phyloP scores from a whole-genome alignment of 2,329 filamentous ascomycete genomes.

The Sarocladiaceae sp. region DNA sequence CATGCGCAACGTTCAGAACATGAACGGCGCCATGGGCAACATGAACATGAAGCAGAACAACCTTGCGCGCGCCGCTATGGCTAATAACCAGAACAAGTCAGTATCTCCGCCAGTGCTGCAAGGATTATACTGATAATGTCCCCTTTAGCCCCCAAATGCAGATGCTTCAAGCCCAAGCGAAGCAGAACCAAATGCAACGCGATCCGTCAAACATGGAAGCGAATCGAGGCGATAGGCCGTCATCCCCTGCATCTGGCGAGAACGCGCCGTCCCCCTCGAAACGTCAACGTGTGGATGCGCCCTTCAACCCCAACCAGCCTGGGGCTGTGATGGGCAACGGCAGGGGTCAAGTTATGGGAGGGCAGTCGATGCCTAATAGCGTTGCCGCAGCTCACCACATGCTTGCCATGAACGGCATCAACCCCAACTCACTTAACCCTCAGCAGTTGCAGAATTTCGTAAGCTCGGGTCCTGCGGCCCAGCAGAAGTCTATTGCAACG shows the following conservation, averaged over 20 bases:
- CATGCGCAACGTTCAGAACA: slow-evolving; percentile 61
- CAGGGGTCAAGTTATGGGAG: slow-evolving; percentile 62
- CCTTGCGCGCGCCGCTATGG: slow-evolving; percentile 69
- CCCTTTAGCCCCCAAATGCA: slow-evolving; percentile 59
- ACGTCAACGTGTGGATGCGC: slow-evolving; percentile 68
- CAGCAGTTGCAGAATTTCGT: slow-evolving; percentile 66
- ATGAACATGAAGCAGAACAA: slow-evolving; percentile 54
- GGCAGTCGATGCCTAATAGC: slow-evolving; percentile 57
- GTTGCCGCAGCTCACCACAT: slow-evolving; percentile 51
- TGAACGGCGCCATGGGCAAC: slow-evolving; percentile 38
- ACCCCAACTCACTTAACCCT: slow-evolving; percentile 64
- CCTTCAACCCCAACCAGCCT: slow-evolving; percentile 65
- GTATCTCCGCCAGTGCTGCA: slow-evolving; percentile 24
- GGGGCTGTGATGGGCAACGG: slow-evolving; percentile 66
- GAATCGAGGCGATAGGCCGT: slow-evolving; percentile 65
- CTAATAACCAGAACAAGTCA: slow-evolving; percentile 69
- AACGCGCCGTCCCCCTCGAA: slow-evolving; percentile 92
- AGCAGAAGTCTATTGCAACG: slow-evolving; percentile 79
- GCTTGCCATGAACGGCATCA: slow-evolving; percentile 65
- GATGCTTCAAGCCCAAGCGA: slow-evolving; percentile 62
- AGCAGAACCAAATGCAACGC: slow-evolving; percentile 78
- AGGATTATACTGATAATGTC: slow-evolving; percentile 11
- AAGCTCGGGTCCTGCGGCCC: slow-evolving; percentile 50
- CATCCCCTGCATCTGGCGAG: slow-evolving; percentile 76
- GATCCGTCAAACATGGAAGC: slow-evolving; percentile 84